A percentile compares a stretch with the other conserved stretches of the same genome.
These are phyloP conservation scores for Lactifluus piperatus DNA, from an alignment of 768 basidiomycete species.

Conservation along the genomic window DNA sequence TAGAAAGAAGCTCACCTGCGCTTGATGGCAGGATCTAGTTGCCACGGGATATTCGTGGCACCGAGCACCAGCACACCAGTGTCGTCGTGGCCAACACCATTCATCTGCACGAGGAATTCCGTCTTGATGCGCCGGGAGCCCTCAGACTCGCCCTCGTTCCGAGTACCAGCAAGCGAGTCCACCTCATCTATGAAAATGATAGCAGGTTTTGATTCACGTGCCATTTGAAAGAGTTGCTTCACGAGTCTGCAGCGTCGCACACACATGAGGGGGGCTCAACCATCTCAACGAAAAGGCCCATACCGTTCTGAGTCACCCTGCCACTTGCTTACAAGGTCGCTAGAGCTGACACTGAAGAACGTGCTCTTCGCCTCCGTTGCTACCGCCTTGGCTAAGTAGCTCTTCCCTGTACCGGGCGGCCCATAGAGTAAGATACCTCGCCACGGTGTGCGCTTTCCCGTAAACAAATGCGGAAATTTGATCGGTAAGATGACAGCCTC, in stretches of 20 bases:
- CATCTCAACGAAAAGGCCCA: slow-evolving; percentile 22
- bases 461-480: slow-evolving; percentile 98
- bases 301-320: slow-evolving; percentile 97
- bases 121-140: slow-evolving; percentile 97
- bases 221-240: slow-evolving; percentile 93
- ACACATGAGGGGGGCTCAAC: neutral
- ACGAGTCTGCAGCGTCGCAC: slow-evolving; percentile 54
- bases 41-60: slow-evolving; percentile 98
- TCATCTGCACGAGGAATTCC: slow-evolving; percentile 97
- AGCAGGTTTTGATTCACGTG: slow-evolving; percentile 89
- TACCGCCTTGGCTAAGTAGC: slow-evolving; percentile 94
- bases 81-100: slow-evolving; percentile 97
- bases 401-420: slow-evolving; percentile 96
- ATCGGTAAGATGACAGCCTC: slow-evolving; percentile 99
- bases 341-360: slow-evolving; percentile 93
- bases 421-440: slow-evolving; percentile 92
- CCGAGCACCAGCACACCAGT: slow-evolving; percentile 93
- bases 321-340: slow-evolving; percentile 98
- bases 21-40: slow-evolving; percentile 94
- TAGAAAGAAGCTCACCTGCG: slow-evolving; percentile 49
- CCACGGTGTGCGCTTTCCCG: slow-evolving; percentile 98
- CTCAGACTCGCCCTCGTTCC: slow-evolving; percentile 96
- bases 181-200: slow-evolving; percentile 99
- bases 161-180: slow-evolving; percentile 89
- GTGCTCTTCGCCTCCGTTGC: slow-evolving; percentile 99